Evolutionary conservation across 2,329 filamentous ascomycete species (phyloP), one percentile per base, ranked within the genome.

Genomic region (Fusarium hainanense): DNA sequence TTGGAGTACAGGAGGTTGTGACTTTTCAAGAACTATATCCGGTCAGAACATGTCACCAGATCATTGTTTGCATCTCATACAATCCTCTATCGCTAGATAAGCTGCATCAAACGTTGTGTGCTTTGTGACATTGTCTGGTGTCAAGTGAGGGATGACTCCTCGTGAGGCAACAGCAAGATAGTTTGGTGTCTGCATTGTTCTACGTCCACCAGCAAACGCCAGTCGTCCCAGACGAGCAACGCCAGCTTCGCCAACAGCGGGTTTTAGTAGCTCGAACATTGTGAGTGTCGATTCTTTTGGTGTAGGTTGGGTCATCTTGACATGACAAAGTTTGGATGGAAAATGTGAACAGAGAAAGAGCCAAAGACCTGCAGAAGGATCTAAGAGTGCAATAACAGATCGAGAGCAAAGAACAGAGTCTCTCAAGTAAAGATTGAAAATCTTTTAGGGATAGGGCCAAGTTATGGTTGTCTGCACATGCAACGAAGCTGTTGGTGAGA

Each of bases 21-120:
- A 80, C 64, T 80, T 83, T 74, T 90, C 88, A 67, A 89, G 81
- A 76, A 90, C 88, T 89, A 42, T 50, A 16, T 14, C 11, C 20
- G 21, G 63, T 73, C 47, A 72, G 66, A 44, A 3, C 5, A 20
- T 10, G 27, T 21, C 16, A 25, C 20, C 14, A 21, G 9, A 10
- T 21, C 10, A 49, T 12, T 10, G 12, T 41, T 20, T 4, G 7
- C 4, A 30, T 20, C 11, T 80, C 92, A 80, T 85, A 98, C 96
- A 98, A 80, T 99, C 96, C 84, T 99, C 96, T 28, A 98, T 82
- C 1, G 92, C 93, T 75, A 96, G 84, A 77, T 97, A 97, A 5
- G 93, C 85, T 27, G 92, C 92, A 28, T 84, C 83, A 63, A 97
- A 84, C 7, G 86, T 78, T 2, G 90, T 89, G 74, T 91, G 84